Evolutionary conservation across 1,139 yeast genomes (phyloP).

Genomic region (Pichia sp.): DNA sequence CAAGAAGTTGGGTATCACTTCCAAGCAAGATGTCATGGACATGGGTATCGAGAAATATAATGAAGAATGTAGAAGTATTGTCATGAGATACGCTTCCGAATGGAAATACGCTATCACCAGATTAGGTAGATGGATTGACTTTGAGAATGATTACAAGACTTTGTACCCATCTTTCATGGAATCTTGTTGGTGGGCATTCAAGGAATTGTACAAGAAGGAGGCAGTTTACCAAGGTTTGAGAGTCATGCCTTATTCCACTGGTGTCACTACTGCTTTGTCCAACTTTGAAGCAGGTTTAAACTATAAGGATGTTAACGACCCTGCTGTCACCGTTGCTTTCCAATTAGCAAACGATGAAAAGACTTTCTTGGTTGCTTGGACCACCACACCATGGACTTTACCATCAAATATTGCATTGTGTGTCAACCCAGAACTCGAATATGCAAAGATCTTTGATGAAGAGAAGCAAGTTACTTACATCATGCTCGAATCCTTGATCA

Average conservation of each 20-base stretch:
- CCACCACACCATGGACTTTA: constrained; percentile 99
- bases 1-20: constrained; percentile 89
- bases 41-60: constrained; percentile 94
- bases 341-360: constrained; percentile 73
- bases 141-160: constrained; percentile 97
- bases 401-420: constrained; percentile 92
- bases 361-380: constrained; percentile 91
- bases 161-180: constrained; percentile 95
- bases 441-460: constrained; percentile 87
- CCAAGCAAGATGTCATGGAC: constrained; percentile 89
- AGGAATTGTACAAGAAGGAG: constrained; percentile 74
- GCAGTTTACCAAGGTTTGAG: constrained; percentile 91
- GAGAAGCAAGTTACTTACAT: constrained; percentile 74
- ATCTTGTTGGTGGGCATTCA: constrained; percentile 99
- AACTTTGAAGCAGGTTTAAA: constrained; percentile 98
- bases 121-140: constrained; percentile 98
- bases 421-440: constrained; percentile 86
- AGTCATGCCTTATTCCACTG: constrained; percentile 99
- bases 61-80: constrained; percentile 91
- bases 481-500: constrained; percentile 71
- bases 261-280: constrained; percentile 91
- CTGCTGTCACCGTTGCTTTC: constrained; percentile 91
- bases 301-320: constrained; percentile 95
- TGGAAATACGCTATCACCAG: constrained; percentile 93
- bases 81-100: constrained; percentile 92